Conservation (phyloP, 2,329 filamentous ascomycete genomes). For the Sclerotinia trifoliorum region DNA sequence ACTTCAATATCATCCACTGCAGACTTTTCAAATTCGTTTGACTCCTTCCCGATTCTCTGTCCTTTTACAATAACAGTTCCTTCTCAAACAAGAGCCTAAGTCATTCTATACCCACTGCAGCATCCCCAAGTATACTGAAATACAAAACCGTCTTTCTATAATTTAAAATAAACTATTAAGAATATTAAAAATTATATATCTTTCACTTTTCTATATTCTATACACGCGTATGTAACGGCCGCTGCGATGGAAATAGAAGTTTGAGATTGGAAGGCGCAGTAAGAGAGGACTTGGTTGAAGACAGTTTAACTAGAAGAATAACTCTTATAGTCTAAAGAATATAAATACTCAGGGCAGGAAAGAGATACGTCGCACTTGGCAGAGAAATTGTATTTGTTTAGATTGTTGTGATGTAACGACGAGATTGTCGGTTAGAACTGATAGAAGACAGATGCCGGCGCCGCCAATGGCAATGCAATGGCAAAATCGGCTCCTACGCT, state of each 20-base stretch:
- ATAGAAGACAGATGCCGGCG: slow-evolving; percentile 28
- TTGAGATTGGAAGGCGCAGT: background rate
- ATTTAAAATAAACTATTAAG: background rate
- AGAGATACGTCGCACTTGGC: slow-evolving; percentile 43
- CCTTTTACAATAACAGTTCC: too few relatives aligned
- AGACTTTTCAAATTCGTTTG: too few relatives aligned
- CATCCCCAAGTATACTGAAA: background rate
- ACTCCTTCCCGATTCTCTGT: too few relatives aligned
- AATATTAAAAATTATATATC: background rate
- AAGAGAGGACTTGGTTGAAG: background rate
- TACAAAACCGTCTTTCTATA: slow-evolving; percentile 3
- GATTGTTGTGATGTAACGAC: slow-evolving; percentile 30
- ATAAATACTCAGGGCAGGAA: slow-evolving; percentile 39
- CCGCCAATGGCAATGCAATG: slow-evolving; percentile 30
- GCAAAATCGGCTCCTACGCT: slow-evolving; percentile 40
- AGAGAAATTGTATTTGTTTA: slow-evolving; percentile 38
- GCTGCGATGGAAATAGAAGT: background rate
- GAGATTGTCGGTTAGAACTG: slow-evolving; percentile 27
- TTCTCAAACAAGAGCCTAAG: too few relatives aligned
- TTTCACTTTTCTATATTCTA: background rate
- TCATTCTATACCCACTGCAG: too few relatives aligned
- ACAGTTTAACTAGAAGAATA: slow-evolving; percentile 11
- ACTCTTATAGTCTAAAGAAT: slow-evolving; percentile 15
- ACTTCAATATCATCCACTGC: too few relatives aligned
- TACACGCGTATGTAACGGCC: background rate